Base-by-base conservation (phyloP, 73 alveolate species). In the Symbiodinium pilosum region DNA sequence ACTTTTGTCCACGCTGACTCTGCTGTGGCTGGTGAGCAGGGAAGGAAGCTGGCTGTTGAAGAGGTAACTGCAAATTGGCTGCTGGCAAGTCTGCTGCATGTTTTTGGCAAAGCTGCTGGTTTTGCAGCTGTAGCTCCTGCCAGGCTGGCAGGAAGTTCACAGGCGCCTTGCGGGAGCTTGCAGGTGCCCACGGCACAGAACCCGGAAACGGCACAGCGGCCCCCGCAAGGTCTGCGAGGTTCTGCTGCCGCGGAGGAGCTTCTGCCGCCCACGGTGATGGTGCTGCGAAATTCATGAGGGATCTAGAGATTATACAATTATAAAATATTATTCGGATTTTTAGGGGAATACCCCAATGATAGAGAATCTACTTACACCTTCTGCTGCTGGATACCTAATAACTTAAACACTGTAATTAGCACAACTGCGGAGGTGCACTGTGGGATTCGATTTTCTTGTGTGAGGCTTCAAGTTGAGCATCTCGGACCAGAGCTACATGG, bases 81-180 rank as follows among this genome's bases (percentile, higher is more conserved):
- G n/a, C n/a, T 47, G 59, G 59, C 59, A 47, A 47, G 59, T 47
- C 14, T 47, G 59, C 59, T 9, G 59, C 59, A 6, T 47, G 21
- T n/a, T 0, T 38, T 28, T 64, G 24, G 39, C 30, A 38, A 9
- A 38, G 14, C 39, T 28, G 81, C 81, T 64, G 81, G 34, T 64
- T 64, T 30, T 64, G 81, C 87, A 91, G 81, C 83, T 91, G 97
- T 7, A 91, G 97, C 88, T 91, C 97, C 81, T 91, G 97, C 97
- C 97, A 91, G 3, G 97, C 97, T 21, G 97, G 97, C 32, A 91
- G 88, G 34, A 64, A 64, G 38, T 64, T 64, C 38, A 64, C 81
- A 18, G 81, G 81, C 30, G 81, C 81, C 81, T 64, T 64, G 38
- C 81, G 32, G 81, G 81, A 64, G 38, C 39, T 18, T 64, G 81